phyloP scores from a whole-genome alignment of 1,284 basidiomycete genomes.

The Austroboletus niveus region DNA sequence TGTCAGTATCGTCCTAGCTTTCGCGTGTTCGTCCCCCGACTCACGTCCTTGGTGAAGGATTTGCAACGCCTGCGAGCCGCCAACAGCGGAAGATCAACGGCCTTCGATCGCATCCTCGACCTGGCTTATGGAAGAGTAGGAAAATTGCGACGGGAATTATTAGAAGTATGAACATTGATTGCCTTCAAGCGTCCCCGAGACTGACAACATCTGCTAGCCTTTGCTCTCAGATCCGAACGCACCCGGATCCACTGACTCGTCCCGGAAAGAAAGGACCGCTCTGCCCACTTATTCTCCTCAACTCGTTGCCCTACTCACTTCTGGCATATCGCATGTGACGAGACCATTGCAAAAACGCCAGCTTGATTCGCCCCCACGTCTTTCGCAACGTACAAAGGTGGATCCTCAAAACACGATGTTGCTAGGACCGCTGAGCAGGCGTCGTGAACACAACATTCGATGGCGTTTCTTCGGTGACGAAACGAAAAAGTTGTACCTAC shows the following conservation, averaged over 20 bases:
- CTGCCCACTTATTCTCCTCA: constrained; percentile 65
- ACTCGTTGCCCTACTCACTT: constrained; percentile 59
- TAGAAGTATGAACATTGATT: constrained; percentile 44
- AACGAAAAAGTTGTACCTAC: constrained; percentile 54
- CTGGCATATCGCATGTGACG: constrained; percentile 44
- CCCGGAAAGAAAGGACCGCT: constrained; percentile 49
- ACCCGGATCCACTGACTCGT: constrained; percentile 47
- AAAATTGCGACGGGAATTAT: constrained; percentile 62
- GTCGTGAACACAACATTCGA: constrained; percentile 70
- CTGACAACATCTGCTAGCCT: constrained; percentile 41
- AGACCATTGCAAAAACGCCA: constrained; percentile 41
- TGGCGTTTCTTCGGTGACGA: constrained; percentile 62
- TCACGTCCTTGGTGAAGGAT: constrained; percentile 42
- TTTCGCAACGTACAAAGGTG: constrained; percentile 58
- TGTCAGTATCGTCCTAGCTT: constrained; percentile 33
- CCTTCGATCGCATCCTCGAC: constrained; percentile 63
- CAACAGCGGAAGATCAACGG: constrained; percentile 48
- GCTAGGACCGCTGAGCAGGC: constrained; percentile 65
- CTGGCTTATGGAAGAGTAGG: constrained; percentile 80
- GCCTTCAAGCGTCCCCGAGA: constrained; percentile 2
- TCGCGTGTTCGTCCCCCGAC: background rate
- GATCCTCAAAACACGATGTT: constrained; percentile 56
- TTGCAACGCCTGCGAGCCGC: constrained; percentile 55
- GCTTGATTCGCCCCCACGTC: constrained; percentile 49
- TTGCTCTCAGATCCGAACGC: constrained; percentile 46